A percentile compares a stretch with the other conserved stretches of the same genome.
These are phyloP conservation scores for Circinella umbellata DNA, from an alignment of 371 early-diverging fungal genomes.

Conservation along the genomic window DNA sequence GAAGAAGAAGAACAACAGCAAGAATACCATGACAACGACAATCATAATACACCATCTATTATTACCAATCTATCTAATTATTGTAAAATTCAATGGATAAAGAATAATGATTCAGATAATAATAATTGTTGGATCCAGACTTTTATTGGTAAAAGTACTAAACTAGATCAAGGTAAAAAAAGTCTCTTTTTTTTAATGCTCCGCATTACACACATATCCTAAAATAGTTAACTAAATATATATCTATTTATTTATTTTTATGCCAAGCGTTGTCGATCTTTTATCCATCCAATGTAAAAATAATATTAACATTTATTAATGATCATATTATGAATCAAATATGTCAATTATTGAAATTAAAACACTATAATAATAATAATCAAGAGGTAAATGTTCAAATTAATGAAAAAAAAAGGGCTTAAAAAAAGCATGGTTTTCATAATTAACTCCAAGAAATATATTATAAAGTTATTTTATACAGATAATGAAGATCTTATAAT, in stretches of 20 bases:
- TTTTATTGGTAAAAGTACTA: neutral
- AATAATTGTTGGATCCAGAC: conserved; percentile 1
- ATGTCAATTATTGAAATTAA: neutral
- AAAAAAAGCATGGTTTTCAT: no score
- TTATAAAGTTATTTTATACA: neutral
- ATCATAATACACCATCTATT: neutral
- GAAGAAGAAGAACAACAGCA: neutral
- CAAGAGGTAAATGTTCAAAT: neutral
- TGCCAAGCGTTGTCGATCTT: conserved; percentile 9
- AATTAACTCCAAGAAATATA: neutral
- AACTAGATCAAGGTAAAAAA: conserved; percentile 12
- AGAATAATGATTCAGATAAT: neutral
- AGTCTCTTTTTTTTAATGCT: neutral
- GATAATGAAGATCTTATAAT: conserved; percentile 2
- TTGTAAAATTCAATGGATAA: neutral
- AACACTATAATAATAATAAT: neutral
- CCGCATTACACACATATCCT: neutral
- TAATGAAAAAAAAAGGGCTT: neutral
- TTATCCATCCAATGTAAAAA: conserved; percentile 1
- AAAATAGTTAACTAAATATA: neutral
- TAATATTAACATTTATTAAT: neutral
- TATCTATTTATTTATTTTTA: neutral
- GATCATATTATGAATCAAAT: neutral
- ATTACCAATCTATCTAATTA: neutral
- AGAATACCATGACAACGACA: neutral